Evolutionary conservation across 139 green algal genomes (phyloP).

Genomic region (Micromonas commoda): DNA sequence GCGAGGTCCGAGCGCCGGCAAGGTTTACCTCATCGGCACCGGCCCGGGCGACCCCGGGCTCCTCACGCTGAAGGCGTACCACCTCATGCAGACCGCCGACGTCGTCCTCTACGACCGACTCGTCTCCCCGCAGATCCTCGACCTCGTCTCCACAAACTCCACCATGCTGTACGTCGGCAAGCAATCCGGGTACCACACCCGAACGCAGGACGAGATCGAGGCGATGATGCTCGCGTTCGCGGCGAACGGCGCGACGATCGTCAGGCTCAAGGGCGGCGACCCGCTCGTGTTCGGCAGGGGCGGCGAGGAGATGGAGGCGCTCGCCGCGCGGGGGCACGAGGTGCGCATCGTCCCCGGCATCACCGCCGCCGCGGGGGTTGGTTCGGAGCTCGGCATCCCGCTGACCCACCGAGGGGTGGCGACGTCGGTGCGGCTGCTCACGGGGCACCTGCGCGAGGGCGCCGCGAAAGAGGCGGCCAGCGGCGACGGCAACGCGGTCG

Average conservation of each 20-base stretch:
- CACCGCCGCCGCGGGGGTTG: conserved; percentile 64
- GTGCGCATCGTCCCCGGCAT: conserved; percentile 81
- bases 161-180: conserved; percentile 97
- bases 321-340: conserved; percentile 62
- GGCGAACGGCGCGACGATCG: conserved; percentile 53
- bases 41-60: conserved; percentile 90
- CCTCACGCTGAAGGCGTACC: conserved; percentile 79
- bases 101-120: conserved; percentile 95
- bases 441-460: conserved; percentile 67
- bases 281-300: conserved; percentile 83
- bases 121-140: conserved; percentile 83
- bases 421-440: conserved; percentile 74
- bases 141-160: neutral
- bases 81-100: conserved; percentile 85
- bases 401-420: conserved; percentile 92
- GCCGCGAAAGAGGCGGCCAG: conserved; percentile 46
- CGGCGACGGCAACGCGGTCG: conserved; percentile 46
- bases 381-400: conserved; percentile 79
- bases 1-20: neutral
- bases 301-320: conserved; percentile 85
- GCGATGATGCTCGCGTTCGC: conserved; percentile 85
- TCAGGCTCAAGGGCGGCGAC: conserved; percentile 66
- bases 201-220: conserved; percentile 89
- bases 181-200: conserved; percentile 83
- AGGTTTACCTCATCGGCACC: conserved; percentile 89